phyloP scores from a whole-genome alignment of 2,329 filamentous ascomycete species.

The Botrytis porri region DNA sequence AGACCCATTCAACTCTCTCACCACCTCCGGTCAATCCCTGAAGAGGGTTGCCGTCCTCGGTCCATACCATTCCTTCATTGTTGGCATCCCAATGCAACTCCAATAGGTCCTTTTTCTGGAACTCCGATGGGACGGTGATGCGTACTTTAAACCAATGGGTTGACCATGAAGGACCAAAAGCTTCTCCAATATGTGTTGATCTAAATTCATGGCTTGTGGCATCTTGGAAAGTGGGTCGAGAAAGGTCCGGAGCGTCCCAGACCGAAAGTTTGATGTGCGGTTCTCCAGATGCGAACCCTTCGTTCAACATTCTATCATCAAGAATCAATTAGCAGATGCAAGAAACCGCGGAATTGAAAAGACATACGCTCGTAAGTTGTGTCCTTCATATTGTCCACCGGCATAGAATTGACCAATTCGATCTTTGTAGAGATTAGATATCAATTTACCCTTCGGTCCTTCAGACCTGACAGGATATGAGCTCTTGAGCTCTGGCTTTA shows the following conservation, averaged over 20 bases:
- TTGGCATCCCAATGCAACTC: constrained; percentile 96
- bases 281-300: constrained; percentile 63
- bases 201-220: constrained; percentile 73
- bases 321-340: constrained; percentile 18
- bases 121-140: constrained; percentile 70
- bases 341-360: constrained; percentile 19
- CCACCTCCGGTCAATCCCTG: constrained; percentile 90
- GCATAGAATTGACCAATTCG: constrained; percentile 79
- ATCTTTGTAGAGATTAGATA: constrained; percentile 79
- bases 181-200: constrained; percentile 69
- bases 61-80: constrained; percentile 94
- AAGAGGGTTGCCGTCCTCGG: constrained; percentile 80
- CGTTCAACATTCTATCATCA: constrained; percentile 62
- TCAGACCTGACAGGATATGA: constrained; percentile 37
- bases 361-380: constrained; percentile 69
- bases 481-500: constrained; percentile 31
- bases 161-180: constrained; percentile 92
- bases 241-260: constrained; percentile 76
- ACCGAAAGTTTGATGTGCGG: constrained; percentile 81
- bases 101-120: constrained; percentile 74
- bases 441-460: constrained; percentile 68
- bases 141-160: constrained; percentile 95
- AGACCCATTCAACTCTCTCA: constrained; percentile 86
- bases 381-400: constrained; percentile 71
- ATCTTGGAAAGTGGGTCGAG: constrained; percentile 82